Evolutionary conservation across 1,139 yeast genomes (phyloP).

Genomic region (Candida sanyaensis): DNA sequence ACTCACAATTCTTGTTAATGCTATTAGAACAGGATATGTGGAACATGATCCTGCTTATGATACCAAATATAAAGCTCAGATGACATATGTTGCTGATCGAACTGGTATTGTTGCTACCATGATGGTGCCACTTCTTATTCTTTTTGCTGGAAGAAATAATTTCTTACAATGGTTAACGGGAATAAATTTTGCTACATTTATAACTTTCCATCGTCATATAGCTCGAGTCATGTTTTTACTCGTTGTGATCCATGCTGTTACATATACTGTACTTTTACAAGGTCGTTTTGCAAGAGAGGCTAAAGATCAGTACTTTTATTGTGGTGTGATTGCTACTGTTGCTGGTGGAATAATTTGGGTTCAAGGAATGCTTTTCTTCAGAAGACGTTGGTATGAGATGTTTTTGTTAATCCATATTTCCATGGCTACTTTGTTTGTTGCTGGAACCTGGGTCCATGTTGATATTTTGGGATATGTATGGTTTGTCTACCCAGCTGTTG

Average conservation of each 20-base stretch:
- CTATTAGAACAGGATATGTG: conserved; percentile 21
- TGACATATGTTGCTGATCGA: conserved; percentile 32
- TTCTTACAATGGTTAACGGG: conserved; percentile 42
- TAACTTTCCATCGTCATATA: conserved; percentile 40
- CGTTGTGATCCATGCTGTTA: conserved; percentile 36
- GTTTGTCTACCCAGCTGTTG: conserved; percentile 39
- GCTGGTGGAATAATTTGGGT: conserved; percentile 34
- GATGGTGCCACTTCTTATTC: conserved; percentile 32
- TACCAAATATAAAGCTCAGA: conserved; percentile 19
- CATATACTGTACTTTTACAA: conserved; percentile 29
- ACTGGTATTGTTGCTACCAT: conserved; percentile 32
- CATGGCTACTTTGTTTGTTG: conserved; percentile 41
- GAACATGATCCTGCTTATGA: conserved; percentile 28
- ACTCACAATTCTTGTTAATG: conserved; percentile 41
- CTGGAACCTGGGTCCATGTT: conserved; percentile 46
- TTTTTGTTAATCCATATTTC: conserved; percentile 43
- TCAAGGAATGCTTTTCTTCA: conserved; percentile 40
- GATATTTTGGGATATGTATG: conserved; percentile 38
- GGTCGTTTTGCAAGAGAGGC: conserved; percentile 11
- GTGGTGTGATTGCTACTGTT: conserved; percentile 36
- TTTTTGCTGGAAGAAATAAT: conserved; percentile 47
- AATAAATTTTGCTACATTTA: conserved; percentile 36
- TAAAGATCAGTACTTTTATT: conserved; percentile 24
- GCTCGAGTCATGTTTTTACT: conserved; percentile 32
- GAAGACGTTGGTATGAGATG: conserved; percentile 46